Conservation (phyloP, 2,329 filamentous ascomycete species). For the Penicillium sp. region DNA sequence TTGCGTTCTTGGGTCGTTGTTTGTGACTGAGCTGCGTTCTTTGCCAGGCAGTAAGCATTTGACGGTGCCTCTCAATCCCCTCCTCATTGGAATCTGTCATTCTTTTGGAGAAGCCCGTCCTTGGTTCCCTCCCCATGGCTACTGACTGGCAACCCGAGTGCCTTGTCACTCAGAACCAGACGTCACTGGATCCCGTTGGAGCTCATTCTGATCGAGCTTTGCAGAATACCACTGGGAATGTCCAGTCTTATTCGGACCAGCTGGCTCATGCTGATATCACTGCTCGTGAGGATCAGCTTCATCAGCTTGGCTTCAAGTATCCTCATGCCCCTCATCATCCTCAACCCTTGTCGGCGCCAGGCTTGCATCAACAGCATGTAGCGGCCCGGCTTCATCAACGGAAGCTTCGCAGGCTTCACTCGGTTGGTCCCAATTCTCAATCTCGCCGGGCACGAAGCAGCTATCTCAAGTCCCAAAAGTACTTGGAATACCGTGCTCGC, state of each 20-base stretch:
- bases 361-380: constrained; percentile 25
- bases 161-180: constrained; percentile 37
- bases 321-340: constrained; percentile 26
- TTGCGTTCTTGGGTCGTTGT: constrained; percentile 37
- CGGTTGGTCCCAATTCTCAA: constrained; percentile 26
- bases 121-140: constrained; percentile 36
- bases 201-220: constrained; percentile 37
- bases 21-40: constrained; percentile 37
- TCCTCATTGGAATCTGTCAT: constrained; percentile 40
- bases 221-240: constrained; percentile 44
- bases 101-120: constrained; percentile 36
- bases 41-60: constrained; percentile 39
- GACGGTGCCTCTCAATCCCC: constrained; percentile 29
- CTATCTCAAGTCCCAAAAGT: constrained; percentile 43
- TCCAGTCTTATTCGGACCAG: constrained; percentile 39
- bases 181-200: constrained; percentile 34
- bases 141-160: constrained; percentile 41
- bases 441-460: constrained; percentile 29
- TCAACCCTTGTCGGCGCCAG: constrained; percentile 25
- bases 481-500: constrained; percentile 42
- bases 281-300: constrained; percentile 34
- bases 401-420: constrained; percentile 36
- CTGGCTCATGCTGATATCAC: constrained; percentile 26
- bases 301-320: constrained; percentile 37
- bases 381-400: constrained; percentile 32